Base-by-base conservation (phyloP, 306 rosid species). In the Glycine tomentella region DNA sequence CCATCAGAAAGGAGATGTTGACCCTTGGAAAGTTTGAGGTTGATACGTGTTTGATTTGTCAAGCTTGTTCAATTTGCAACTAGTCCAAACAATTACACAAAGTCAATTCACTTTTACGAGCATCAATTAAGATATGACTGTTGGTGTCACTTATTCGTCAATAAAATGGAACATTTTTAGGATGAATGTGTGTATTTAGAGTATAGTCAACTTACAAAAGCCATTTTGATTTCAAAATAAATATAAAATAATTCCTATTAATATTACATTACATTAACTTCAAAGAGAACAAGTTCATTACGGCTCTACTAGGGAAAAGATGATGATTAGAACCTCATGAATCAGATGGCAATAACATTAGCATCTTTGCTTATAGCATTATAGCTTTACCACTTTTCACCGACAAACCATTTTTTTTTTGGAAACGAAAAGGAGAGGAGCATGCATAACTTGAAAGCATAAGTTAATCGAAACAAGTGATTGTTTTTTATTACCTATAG, bases 21-120 rank as follows among this genome's bases (percentile, higher is more conserved):
- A 75, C 79, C 57, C 20, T 44, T 56, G 79, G 15, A 68, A 17
- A 4, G 12, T 38, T 65, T 17, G 49, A 51, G 74, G 53, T 59
- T 65, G 71, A 36, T 15, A 67, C 83, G 20, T 53, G 44, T 81
- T 73, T 57, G 78, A 76, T 36, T 72, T 76, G 42, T 57, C 56
- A 50, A 58, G 36, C 72, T 81, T 7, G 15, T 64, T 57, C 52
- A 48, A 20, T 49, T 9, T 70, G 74, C 31, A 55, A 56, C 8
- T n/a, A 34, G 62, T 34, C 61, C 66, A 80, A 52, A 66, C 71
- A 33, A 53, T 36, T 38, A 45, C 52, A 11, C n/a, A 20, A 48
- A 53, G 87, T 84, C 84, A 75, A 80, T 61, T 75, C 81, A 49
- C 61, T 79, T 77, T 77, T 75, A 48, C 74, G 5, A 38, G 58